phyloP scores from a whole-genome alignment of 2,329 filamentous ascomycete species.

The Chrysoporthe austroafricana region DNA sequence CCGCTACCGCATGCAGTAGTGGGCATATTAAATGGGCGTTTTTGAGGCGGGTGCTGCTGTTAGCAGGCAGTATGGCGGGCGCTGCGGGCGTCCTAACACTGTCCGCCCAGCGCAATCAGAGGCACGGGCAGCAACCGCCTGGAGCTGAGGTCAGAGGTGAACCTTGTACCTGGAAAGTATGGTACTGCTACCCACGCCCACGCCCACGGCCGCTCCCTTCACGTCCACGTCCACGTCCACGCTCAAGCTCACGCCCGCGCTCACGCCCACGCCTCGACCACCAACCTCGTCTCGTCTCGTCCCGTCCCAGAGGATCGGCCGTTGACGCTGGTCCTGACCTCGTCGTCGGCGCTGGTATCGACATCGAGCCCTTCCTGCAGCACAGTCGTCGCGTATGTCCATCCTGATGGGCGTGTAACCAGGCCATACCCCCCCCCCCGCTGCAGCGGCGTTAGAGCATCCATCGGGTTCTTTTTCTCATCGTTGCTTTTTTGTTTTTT shows the following conservation, averaged over 20 bases:
- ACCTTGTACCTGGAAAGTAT: background rate
- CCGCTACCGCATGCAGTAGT: constrained; percentile 3
- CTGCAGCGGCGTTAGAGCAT: background rate
- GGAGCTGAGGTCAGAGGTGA: background rate
- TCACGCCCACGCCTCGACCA: background rate
- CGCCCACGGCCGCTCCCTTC: constrained; percentile 2
- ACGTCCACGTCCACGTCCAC: constrained; percentile 4
- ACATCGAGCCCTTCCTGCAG: background rate
- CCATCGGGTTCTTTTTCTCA: background rate
- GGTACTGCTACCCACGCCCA: background rate
- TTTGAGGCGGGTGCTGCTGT: background rate
- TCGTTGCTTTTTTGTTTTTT: background rate
- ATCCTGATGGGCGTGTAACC: background rate
- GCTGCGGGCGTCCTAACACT: background rate
- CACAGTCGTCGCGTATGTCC: background rate
- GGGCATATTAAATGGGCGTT: background rate
- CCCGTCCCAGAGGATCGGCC: background rate
- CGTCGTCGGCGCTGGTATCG: background rate
- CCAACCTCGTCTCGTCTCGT: constrained; percentile 2
- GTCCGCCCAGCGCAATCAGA: background rate
- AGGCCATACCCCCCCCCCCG: background rate
- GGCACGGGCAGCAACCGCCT: background rate
- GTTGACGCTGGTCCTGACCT: background rate
- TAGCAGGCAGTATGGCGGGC: background rate
- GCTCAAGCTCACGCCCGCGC: no score